Evolutionary conservation across 768 basidiomycete species (phyloP).

Genomic region (Suillus tomentosus): DNA sequence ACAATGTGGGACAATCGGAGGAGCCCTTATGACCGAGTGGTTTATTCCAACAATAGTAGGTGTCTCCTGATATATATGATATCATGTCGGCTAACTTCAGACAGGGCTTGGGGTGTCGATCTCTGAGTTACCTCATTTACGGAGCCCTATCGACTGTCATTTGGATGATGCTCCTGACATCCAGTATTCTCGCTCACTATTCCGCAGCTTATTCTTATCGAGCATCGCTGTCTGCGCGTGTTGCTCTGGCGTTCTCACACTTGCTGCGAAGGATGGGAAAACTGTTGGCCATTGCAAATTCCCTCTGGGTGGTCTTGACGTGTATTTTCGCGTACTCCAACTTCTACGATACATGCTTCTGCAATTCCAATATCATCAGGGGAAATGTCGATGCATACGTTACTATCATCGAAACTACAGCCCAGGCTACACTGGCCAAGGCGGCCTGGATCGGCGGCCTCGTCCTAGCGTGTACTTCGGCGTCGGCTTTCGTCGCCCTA

Average conservation of each 20-base stretch:
- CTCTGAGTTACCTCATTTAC: slow-evolving; percentile 24
- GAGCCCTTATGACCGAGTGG: slow-evolving; percentile 23
- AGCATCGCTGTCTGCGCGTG: background rate
- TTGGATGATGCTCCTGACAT: slow-evolving; percentile 23
- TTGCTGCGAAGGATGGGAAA: slow-evolving; percentile 22
- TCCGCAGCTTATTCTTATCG: background rate
- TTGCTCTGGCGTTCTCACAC: slow-evolving; percentile 10
- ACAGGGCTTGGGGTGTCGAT: slow-evolving; percentile 26
- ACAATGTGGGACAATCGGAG: slow-evolving; percentile 30
- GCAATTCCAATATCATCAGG: slow-evolving; percentile 19
- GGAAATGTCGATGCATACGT: slow-evolving; percentile 6
- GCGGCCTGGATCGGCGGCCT: background rate
- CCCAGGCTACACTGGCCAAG: background rate
- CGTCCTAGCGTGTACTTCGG: background rate
- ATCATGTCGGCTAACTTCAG: background rate
- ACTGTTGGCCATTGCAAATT: slow-evolving; percentile 22
- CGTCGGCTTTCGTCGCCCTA: background rate
- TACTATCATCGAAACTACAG: background rate
- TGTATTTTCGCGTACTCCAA: slow-evolving; percentile 26
- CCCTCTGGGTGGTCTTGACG: slow-evolving; percentile 19
- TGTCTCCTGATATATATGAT: background rate
- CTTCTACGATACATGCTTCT: slow-evolving; percentile 25
- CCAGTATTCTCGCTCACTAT: slow-evolving; percentile 11
- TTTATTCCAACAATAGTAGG: slow-evolving; percentile 26
- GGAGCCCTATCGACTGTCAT: slow-evolving; percentile 22